A percentile compares a stretch with the other conserved stretches of the same genome.
Evolutionary conservation across 1,139 yeast genomes (phyloP).

Genomic region (Pichiaceae sp.): DNA sequence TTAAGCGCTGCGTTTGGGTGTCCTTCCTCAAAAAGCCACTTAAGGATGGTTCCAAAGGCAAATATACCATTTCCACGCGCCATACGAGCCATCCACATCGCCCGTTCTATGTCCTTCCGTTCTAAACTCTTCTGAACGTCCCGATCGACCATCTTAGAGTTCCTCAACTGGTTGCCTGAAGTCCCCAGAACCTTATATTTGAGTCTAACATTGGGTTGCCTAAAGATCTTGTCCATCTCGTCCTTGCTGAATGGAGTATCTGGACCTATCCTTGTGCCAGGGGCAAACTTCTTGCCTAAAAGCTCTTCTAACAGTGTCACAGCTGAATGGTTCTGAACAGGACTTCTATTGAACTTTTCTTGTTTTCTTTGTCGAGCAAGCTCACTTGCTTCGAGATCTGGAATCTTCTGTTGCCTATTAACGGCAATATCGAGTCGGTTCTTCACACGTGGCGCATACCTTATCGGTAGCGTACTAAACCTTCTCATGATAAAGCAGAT

Average conservation of each 20-base stretch:
- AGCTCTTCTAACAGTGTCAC: slow-evolving; percentile 12
- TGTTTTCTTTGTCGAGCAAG: slow-evolving; percentile 9
- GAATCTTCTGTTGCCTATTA: slow-evolving; percentile 14
- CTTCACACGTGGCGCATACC: slow-evolving; percentile 3
- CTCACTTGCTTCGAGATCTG: slow-evolving; percentile 12
- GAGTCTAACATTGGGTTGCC: slow-evolving; percentile 33
- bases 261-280: slow-evolving; percentile 16
- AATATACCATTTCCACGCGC: slow-evolving; percentile 45
- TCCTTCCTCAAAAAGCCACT: slow-evolving; percentile 35
- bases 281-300: slow-evolving; percentile 13
- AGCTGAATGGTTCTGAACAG: slow-evolving; percentile 21
- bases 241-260: slow-evolving; percentile 20
- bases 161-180: slow-evolving; percentile 44
- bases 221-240: slow-evolving; percentile 22
- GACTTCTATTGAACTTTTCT: slow-evolving; percentile 14
- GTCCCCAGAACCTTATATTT: slow-evolving; percentile 48
- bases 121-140: slow-evolving; percentile 44
- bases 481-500: neutral
- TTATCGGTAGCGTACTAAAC: slow-evolving; percentile 1
- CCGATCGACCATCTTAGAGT: slow-evolving; percentile 44
- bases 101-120: slow-evolving; percentile 42
- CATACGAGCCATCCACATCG: slow-evolving; percentile 41
- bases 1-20: slow-evolving; percentile 39
- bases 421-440: slow-evolving; percentile 13
- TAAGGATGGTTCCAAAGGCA: slow-evolving; percentile 52